Evolutionary conservation across 192 early-diverging fungal genomes (phyloP).

Genomic region (Podila epicladia): DNA sequence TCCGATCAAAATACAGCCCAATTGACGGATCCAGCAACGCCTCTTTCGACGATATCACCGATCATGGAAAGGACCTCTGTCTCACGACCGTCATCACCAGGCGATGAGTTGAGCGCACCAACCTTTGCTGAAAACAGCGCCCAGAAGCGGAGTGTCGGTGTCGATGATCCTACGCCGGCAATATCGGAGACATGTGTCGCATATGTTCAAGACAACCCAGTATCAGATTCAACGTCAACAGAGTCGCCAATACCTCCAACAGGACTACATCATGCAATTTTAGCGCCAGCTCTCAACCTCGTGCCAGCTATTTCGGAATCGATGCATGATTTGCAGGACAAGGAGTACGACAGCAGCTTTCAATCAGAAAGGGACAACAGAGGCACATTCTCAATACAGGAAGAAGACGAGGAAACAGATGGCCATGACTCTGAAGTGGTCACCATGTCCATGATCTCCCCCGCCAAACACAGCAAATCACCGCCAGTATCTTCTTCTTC

Average conservation of each 20-base stretch:
- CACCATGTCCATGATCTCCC: constrained; percentile 33
- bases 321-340: background rate
- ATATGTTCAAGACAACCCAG: background rate
- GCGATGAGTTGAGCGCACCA: background rate
- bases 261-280: background rate
- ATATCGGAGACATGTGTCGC: background rate
- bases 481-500: constrained; percentile 13
- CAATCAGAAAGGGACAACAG: background rate
- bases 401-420: background rate
- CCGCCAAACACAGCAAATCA: constrained; percentile 25
- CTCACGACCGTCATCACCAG: background rate
- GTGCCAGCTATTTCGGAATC: background rate
- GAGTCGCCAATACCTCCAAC: background rate
- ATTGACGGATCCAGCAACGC: too few species aligned
- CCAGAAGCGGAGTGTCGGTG: background rate
- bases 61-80: too few species aligned
- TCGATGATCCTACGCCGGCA: background rate
- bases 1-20: too few species aligned
- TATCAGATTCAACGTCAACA: background rate
- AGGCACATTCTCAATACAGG: background rate
- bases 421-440: constrained; percentile 3
- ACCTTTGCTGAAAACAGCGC: background rate
- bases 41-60: too few species aligned
- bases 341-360: background rate
- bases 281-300: background rate